Evolutionary conservation across 2,329 filamentous ascomycete genomes (phyloP), one percentile per base, ranked within the genome.

Genomic region (Cercospora berteroae): DNA sequence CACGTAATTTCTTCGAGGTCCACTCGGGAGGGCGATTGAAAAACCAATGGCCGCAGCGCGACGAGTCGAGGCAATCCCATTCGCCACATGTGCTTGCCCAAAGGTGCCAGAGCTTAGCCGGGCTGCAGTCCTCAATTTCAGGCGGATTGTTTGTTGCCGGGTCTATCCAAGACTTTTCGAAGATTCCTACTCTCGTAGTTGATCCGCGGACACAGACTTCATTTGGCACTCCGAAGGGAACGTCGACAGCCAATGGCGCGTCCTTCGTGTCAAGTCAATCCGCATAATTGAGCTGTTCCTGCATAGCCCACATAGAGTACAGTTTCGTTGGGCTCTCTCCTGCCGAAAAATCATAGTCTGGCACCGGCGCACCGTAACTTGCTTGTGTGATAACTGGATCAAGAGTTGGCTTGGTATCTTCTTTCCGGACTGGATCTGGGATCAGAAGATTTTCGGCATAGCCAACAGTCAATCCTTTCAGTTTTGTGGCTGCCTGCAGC

Each of bases 271-370:
- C 48, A 10, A 16, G n/a, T 42, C n/a, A 62, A 57, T 57, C 31
- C 16, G 23, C 31, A 27, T 42, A 33, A 12, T 66, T 67, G 20
- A 73, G 60, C 63, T 77, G 72, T 39, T 76, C 69, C 61, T 73
- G 70, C 66, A 74, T 63, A 16, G 73, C 72, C 77, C 77, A 79
- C 71, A 75, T 74, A 31, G 70, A 72, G 73, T 75, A 79, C 6
- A 78, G 68, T 70, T 78, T 78, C 0, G 76, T 78, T n/a, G 77
- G 77, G 31, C 71, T 74, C 57, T 78, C 77, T 0, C 69, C 68
- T 25, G 69, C 59, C 7, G 67, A 55, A 67, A 76, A 74, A 5
- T 65, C 69, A 3, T 64, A 60, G 25, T 67, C 66, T 13, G 70
- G 65, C 8, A 55, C 48, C 16, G 60, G 23, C 5, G 31, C 23